Evolutionary conservation across 805 yeast species (phyloP).

Genomic region (Ascoidea rubescens): DNA sequence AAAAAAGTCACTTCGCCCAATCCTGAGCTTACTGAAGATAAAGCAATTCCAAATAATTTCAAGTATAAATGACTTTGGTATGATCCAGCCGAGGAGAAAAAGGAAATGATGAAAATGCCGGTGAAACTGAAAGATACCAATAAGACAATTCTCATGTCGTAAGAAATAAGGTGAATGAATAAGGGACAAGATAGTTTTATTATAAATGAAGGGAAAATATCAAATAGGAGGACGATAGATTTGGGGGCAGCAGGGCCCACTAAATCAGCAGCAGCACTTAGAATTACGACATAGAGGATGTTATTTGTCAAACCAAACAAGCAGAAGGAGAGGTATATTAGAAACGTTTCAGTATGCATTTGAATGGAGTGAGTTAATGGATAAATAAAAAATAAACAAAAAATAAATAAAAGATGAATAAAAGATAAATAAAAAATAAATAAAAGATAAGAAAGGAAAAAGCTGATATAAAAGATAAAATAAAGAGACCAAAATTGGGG

Average conservation of each 20-base stretch:
- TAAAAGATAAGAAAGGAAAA: no score
- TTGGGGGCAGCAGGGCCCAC: constrained; percentile 80
- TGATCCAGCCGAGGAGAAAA: neutral
- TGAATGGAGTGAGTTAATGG: neutral
- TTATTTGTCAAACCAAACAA: constrained; percentile 79
- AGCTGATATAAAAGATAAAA: no score
- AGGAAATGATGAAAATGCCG: constrained; percentile 58
- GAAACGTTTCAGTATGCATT: neutral
- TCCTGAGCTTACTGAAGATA: constrained; percentile 81
- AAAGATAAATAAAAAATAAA: neutral
- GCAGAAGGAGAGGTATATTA: constrained; percentile 47
- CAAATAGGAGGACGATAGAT: constrained; percentile 73
- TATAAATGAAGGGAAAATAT: constrained; percentile 69
- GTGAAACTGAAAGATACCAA: constrained; percentile 43
- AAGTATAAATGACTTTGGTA: constrained; percentile 5
- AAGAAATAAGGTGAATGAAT: constrained; percentile 53
- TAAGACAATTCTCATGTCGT: constrained; percentile 34
- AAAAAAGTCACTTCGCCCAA: constrained; percentile 83
- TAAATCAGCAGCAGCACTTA: constrained; percentile 84
- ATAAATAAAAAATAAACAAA: no score
- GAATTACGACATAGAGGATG: constrained; percentile 78
- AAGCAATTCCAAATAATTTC: constrained; percentile 50
- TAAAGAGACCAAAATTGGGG: neutral
- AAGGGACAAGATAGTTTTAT: constrained; percentile 70
- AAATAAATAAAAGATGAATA: no score